Conservation (phyloP, 768 basidiomycete genomes). For the Suillus subluteus region DNA sequence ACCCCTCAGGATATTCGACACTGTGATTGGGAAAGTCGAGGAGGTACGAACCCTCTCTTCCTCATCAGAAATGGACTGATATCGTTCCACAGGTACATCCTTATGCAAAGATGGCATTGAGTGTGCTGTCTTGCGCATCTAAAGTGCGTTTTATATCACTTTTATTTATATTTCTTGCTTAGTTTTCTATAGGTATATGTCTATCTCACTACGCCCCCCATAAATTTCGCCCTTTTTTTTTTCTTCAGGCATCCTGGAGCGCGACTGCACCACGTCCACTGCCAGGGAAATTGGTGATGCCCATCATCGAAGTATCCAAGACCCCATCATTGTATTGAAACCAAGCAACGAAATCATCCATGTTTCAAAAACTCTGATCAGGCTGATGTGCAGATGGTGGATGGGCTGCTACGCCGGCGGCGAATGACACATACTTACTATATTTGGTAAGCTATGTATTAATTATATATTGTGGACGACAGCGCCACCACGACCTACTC, state of each 20-base stretch:
- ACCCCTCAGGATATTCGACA: too few relatives aligned
- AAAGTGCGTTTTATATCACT: too few relatives aligned
- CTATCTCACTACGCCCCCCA: too few relatives aligned
- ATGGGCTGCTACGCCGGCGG: not conserved
- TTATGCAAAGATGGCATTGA: too few relatives aligned
- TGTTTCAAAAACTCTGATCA: not conserved
- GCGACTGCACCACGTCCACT: constrained; percentile 80
- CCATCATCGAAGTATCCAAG: constrained; percentile 51
- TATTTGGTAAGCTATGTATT: not conserved
- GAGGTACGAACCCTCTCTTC: too few relatives aligned
- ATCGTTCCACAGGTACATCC: too few relatives aligned
- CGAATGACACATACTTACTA: not conserved
- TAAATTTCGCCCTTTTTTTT: too few relatives aligned
- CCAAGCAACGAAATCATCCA: constrained; percentile 56
- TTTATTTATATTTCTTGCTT: too few relatives aligned
- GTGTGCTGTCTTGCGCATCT: too few relatives aligned
- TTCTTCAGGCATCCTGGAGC: constrained; percentile 45
- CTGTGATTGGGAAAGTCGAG: constrained; percentile 22
- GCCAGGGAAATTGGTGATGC: constrained; percentile 48
- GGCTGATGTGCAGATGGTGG: not conserved
- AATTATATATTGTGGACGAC: not conserved
- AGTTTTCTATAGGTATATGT: too few relatives aligned
- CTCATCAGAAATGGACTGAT: too few relatives aligned
- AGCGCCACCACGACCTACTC: not conserved
- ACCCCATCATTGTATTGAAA: constrained; percentile 54